Base-by-base conservation (phyloP, 495 filamentous ascomycete genomes). In the Daldinia bambusicola region DNA sequence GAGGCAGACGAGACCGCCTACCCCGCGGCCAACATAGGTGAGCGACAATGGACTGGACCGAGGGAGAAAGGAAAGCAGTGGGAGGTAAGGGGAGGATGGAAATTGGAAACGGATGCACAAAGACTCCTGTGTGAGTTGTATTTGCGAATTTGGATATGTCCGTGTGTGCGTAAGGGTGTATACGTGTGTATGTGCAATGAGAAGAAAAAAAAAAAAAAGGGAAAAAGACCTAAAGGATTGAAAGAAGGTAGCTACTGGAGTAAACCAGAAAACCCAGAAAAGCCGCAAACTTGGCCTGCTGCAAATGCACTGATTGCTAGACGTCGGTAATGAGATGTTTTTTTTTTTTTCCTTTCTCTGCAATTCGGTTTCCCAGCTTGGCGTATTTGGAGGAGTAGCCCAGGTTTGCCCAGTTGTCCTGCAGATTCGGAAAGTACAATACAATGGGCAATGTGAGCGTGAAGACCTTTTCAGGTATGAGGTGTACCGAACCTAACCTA, bases 1-100 rank as follows among this genome's bases (percentile, higher is more conserved):
- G 70, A 73, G 65, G 70, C 61, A 73, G 65, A 66, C 65, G 63
- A 58, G 20, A 69, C 52, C 40, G 58, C n/a, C 70, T 73, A 73
- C 70, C 70, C 70, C 66, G 70, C 70, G 70, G 63, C 66, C 61
- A 61, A 61, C 58, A 69, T 73, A 61, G 22, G 56, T 57, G 22
- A 65, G 55, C 36, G 16, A 64, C 16, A 65, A 73, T 62, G 65
- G 60, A 36, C 50, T 50, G 40, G 52, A 43, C 64, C 60, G 56
- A 68, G 63, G 45, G 14, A 51, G 36, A 58, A 36, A 64, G 31
- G 32, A 41, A 55, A 16, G 38, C 14, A 65, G 64, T 48, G 51
- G 53, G 30, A 72, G 34, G 56, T 10, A 45, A 60, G 41, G 18
- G 55, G 2, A 14, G 34, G 26, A 37, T 40, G 36, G 14, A 32